Evolutionary conservation across 495 filamentous ascomycete species (phyloP).

Genomic region (Bathelium albidoporum): DNA sequence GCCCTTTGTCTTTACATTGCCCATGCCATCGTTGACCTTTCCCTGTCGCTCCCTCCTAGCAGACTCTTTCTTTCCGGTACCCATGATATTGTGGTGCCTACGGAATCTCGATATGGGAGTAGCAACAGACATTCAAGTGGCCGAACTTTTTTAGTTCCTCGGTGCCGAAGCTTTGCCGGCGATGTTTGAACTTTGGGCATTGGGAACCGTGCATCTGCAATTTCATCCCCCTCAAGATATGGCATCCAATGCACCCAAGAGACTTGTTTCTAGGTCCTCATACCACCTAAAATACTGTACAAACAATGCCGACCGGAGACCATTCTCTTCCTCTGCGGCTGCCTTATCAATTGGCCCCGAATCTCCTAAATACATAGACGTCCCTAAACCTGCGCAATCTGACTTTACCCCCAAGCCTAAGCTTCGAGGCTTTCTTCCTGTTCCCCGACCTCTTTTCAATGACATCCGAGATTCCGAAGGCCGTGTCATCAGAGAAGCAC

Average conservation of each 20-base stretch:
- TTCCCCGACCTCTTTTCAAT: constrained; percentile 57
- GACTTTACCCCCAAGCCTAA: constrained; percentile 33
- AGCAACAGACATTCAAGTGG: constrained; percentile 6
- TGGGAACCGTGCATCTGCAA: neutral
- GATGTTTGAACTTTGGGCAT: neutral
- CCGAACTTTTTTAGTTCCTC: neutral
- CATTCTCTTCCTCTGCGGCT: constrained; percentile 35
- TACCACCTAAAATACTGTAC: neutral
- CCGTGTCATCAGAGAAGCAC: constrained; percentile 42
- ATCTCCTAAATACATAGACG: constrained; percentile 62
- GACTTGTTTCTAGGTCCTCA: neutral
- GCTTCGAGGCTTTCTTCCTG: constrained; percentile 63
- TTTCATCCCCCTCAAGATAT: neutral
- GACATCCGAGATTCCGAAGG: constrained; percentile 2
- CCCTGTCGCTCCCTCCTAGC: constrained; percentile 70
- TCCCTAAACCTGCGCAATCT: constrained; percentile 49
- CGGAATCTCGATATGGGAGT: constrained; percentile 3
- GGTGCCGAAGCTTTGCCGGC: neutral
- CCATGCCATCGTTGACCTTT: constrained; percentile 72
- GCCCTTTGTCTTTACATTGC: constrained; percentile 83
- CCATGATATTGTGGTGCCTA: constrained; percentile 49
- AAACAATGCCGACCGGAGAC: constrained; percentile 20
- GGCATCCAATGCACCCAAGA: neutral
- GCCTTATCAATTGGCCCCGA: constrained; percentile 44
- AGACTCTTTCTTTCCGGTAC: constrained; percentile 90